These are phyloP conservation scores for Nothomitra cinnamomea DNA, from an alignment of 2,329 filamentous ascomycete species.

Conservation along the genomic window DNA sequence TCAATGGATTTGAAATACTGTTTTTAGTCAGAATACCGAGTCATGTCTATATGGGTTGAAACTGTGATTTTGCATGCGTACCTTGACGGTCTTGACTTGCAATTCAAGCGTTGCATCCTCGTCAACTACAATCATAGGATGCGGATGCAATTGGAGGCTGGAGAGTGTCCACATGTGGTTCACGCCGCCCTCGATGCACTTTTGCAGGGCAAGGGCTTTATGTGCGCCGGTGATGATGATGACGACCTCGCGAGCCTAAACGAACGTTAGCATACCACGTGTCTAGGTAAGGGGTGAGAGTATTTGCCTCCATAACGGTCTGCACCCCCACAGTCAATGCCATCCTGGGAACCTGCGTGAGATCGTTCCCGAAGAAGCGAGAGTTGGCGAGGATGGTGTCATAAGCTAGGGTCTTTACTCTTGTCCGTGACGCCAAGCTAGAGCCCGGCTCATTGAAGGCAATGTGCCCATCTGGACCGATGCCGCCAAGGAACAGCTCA, in stretches of 20 bases:
- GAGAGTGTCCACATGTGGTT: slow-evolving; percentile 89
- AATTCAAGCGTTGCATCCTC: slow-evolving; percentile 61
- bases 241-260: slow-evolving; percentile 56
- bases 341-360: slow-evolving; percentile 60
- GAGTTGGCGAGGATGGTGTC: slow-evolving; percentile 78
- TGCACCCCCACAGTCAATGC: slow-evolving; percentile 73
- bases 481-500: slow-evolving; percentile 70
- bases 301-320: slow-evolving; percentile 52
- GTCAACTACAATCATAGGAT: slow-evolving; percentile 69
- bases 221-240: slow-evolving; percentile 68
- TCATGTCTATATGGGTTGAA: background rate
- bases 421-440: slow-evolving; percentile 56
- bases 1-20: slow-evolving; percentile 6
- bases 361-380: slow-evolving; percentile 62
- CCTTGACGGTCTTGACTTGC: slow-evolving; percentile 53
- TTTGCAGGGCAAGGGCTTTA: slow-evolving; percentile 64
- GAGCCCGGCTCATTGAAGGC: slow-evolving; percentile 84
- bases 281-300: background rate
- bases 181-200: slow-evolving; percentile 63
- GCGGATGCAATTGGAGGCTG: slow-evolving; percentile 60
- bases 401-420: slow-evolving; percentile 75
- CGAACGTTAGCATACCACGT: background rate
- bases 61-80: slow-evolving; percentile 20
- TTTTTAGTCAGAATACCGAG: background rate
- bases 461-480: slow-evolving; percentile 75